Percentiles rank a stretch among this genome's conserved stretches.
Conservation (phyloP, 176 grass and related monocot species). For the barley (Hordeum vulgare) region MorexV3_pseudomolecules_assembly NC_058524.1:400621056-400621555, state of each 20-base stretch:
- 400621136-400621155: neutral
- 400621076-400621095: neutral
- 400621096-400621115: neutral
- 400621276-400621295: neutral
- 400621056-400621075: neutral
- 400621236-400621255: neutral
- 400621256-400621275: neutral
- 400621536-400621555: constrained; percentile 24
- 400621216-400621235: neutral
- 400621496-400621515: neutral
- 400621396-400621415: neutral
- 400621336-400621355: neutral
- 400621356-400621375: neutral
- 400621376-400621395: neutral
- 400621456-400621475: neutral
- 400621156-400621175: neutral
- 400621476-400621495: neutral
- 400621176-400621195: neutral
- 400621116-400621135: neutral
- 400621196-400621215: neutral
- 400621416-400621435: neutral
- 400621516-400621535: neutral
- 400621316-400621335: neutral
- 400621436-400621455: neutral
- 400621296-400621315: neutral